Evolutionary conservation across 345 rosid species (phyloP).

Genomic region (Rubroshorea leprosula): DNA sequence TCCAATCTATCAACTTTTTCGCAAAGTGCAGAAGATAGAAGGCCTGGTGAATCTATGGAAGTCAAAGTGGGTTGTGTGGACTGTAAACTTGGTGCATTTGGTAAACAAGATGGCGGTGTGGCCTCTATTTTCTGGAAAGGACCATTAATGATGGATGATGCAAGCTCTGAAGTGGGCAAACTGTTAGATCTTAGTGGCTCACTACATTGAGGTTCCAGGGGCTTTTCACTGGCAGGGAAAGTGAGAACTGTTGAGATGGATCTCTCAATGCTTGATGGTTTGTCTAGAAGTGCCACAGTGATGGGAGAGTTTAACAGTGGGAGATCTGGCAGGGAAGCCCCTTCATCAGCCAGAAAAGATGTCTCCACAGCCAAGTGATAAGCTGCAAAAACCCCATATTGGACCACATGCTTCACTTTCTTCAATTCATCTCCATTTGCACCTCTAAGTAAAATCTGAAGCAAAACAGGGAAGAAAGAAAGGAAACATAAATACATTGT

Average conservation of each 20-base stretch:
- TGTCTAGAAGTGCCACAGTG: conserved; percentile 78
- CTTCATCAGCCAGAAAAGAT: conserved; percentile 96
- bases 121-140: conserved; percentile 30
- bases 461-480: conserved; percentile 15
- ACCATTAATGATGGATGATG: conserved; percentile 28
- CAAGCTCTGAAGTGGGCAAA: conserved; percentile 34
- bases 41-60: conserved; percentile 18
- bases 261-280: conserved; percentile 58
- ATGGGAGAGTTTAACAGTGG: conserved; percentile 63
- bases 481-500: conserved; percentile 7
- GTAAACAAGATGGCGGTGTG: conserved; percentile 29
- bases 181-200: conserved; percentile 53
- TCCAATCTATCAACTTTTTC: conserved; percentile 29
- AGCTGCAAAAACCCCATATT: conserved; percentile 98
- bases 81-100: conserved; percentile 38
- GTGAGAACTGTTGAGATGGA: conserved; percentile 80
- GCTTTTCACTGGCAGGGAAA: conserved; percentile 46
- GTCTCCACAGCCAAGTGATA: conserved; percentile 95
- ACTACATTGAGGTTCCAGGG: conserved; percentile 32
- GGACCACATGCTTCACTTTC: conserved; percentile 95
- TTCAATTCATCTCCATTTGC: conserved; percentile 83
- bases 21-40: conserved; percentile 23
- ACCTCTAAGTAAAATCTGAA: conserved; percentile 92
- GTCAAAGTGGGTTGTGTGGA: conserved; percentile 23
- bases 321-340: conserved; percentile 84